Conservation (phyloP, 441 rosid genomes). For the Gossypium trilobum region DNA sequence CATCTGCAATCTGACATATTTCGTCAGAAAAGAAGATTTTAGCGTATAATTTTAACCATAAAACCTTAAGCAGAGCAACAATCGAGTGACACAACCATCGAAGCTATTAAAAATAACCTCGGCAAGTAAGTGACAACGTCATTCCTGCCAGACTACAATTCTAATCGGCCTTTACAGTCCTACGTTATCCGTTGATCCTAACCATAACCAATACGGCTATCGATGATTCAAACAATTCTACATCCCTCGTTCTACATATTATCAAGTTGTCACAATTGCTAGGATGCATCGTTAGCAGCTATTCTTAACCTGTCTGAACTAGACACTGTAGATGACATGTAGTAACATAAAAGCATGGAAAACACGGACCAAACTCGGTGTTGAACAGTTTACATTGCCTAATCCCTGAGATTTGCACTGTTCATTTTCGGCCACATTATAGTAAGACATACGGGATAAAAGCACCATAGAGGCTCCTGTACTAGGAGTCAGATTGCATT, state of each 20-base stretch:
- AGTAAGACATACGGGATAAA: neutral
- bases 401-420: neutral
- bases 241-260: neutral
- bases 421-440: neutral
- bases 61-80: neutral
- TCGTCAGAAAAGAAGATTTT: slow-evolving; percentile 1
- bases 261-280: neutral
- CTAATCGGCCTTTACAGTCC: no score
- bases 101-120: no score
- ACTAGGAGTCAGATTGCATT: no score
- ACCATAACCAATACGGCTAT: no score
- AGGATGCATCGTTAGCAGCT: neutral
- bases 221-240: neutral
- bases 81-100: neutral
- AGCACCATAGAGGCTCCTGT: no score
- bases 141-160: no score
- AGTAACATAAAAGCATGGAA: neutral
- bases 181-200: no score
- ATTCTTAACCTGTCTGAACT: neutral
- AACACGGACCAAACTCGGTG: neutral
- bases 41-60: neutral
- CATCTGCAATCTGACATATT: slow-evolving; percentile 74
- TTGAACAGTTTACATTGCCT: neutral
- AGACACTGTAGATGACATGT: neutral
- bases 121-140: no score